A percentile compares a stretch with the other conserved stretches of the same genome.
Evolutionary conservation across 176 grass and related monocot genomes (phyloP).

Genomic region (Triticum turgidum): DNA sequence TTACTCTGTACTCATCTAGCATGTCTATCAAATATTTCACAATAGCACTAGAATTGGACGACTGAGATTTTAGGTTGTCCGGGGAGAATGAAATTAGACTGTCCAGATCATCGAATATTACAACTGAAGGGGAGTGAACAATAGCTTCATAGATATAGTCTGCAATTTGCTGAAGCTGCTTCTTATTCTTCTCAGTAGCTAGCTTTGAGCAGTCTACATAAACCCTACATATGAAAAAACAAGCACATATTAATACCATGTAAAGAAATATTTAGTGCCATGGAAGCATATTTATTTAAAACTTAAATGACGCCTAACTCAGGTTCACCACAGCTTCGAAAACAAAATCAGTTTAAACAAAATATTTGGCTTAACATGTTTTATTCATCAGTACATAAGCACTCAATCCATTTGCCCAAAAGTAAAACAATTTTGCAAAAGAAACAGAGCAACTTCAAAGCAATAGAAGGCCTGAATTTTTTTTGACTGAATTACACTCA

Average conservation of each 20-base stretch:
- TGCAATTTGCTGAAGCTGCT: constrained; percentile 56
- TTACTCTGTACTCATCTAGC: constrained; percentile 79
- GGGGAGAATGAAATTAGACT: constrained; percentile 63
- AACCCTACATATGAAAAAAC: constrained; percentile 54
- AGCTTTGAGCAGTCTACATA: constrained; percentile 80
- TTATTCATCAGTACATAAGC: not conserved
- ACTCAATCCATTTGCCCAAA: not conserved
- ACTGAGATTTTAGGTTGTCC: constrained; percentile 57
- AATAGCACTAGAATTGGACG: constrained; percentile 57
- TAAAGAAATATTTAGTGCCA: not conserved
- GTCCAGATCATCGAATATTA: constrained; percentile 93
- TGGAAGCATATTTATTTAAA: not conserved
- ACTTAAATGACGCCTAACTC: not conserved
- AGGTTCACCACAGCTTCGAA: not conserved
- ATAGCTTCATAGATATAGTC: constrained; percentile 70
- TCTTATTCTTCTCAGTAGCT: constrained; percentile 61
- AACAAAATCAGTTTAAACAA: not conserved
- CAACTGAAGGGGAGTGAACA: constrained; percentile 64
- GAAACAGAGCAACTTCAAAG: not conserved
- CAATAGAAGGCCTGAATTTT: not conserved
- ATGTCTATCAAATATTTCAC: constrained; percentile 66
- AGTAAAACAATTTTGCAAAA: not conserved
- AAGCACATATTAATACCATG: not conserved
- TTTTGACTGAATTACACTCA: not conserved
- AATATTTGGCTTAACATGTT: not conserved